phyloP scores from a whole-genome alignment of 2,329 filamentous ascomycete species.

The Stemphylium beticola region DNA sequence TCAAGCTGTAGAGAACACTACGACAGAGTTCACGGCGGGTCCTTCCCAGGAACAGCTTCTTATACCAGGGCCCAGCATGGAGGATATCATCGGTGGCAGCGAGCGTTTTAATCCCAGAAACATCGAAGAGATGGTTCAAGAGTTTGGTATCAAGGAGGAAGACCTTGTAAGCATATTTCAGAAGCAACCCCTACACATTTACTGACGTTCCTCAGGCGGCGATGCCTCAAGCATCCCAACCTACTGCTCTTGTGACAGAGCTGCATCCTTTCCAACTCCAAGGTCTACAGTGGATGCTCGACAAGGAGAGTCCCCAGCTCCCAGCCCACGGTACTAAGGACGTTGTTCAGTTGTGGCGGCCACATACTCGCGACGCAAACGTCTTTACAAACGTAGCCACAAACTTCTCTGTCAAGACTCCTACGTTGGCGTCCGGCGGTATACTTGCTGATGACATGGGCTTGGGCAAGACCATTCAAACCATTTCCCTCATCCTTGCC shows the following conservation, averaged over 20 bases:
- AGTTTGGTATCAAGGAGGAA: conserved; percentile 73
- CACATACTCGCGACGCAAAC: conserved; percentile 45
- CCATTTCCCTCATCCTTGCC: conserved; percentile 77
- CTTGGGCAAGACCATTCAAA: conserved; percentile 84
- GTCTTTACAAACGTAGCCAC: conserved; percentile 73
- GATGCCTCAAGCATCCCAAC: conserved; percentile 76
- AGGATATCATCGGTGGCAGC: conserved; percentile 70
- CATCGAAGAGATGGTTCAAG: conserved; percentile 69
- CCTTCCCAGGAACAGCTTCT: conserved; percentile 40
- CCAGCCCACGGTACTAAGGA: conserved; percentile 66
- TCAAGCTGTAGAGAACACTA: conserved; percentile 24
- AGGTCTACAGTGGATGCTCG: conserved; percentile 80
- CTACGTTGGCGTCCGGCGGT: conserved; percentile 75
- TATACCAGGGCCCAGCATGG: conserved; percentile 57
- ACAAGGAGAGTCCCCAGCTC: conserved; percentile 73
- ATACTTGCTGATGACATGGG: conserved; percentile 95
- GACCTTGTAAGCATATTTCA: conserved; percentile 54
- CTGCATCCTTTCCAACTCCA: conserved; percentile 79
- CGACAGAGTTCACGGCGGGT: conserved; percentile 35
- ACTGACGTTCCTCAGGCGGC: conserved; percentile 52
- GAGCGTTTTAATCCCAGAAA: conserved; percentile 71
- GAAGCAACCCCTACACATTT: neutral
- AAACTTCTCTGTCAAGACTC: conserved; percentile 67
- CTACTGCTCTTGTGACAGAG: conserved; percentile 66
- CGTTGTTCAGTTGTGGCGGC: conserved; percentile 80